Evolutionary conservation across 768 basidiomycete genomes (phyloP), one percentile per base, ranked within the genome.

Genomic region (Podaxis sp.): DNA sequence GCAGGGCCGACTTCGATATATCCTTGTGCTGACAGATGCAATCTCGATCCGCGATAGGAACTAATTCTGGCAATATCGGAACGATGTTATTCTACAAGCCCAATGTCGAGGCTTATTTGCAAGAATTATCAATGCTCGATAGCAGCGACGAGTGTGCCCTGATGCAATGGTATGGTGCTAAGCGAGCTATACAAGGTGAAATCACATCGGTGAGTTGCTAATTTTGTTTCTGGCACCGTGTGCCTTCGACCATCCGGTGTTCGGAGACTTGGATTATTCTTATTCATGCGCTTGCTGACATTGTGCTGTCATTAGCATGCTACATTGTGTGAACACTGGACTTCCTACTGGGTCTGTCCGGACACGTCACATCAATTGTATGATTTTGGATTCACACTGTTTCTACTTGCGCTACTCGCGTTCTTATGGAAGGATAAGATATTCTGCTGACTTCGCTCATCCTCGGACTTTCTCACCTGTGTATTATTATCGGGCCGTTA

Each of bases 251-350:
- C 26, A 8, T 13, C 20, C 36, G 22, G 22, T 38, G 49, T 13
- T 36, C 48, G 36, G 24, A 40, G 22, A 12, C 33, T 10, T 33
- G 33, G 8, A 20, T 13, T 51, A 26, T 17, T 40, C 52, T n/a
- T 22, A 28, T 37, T 22, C 50, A 15, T 24, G 46, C 54, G 37
- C 50, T 50, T 41, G n/a, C 28, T 48, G 28, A 48, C 22, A 38
- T 38, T 13, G 26, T 24, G 48, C 22, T 38, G 30, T 13, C 8
- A 13, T 55, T 48, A 78, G 77, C 76, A 76, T 60, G 75, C 76
- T 2, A 65, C 70, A 20, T 58, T 74, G n/a, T 78, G 76, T 60
- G 75, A 77, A 61, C 70, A 68, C 30, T 77, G 77, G 74, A 65
- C 66, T 58, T 64, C 65, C 11, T 70, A 72, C 51, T 77, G 72